Evolutionary conservation across 2,329 filamentous ascomycete species (phyloP), one percentile per base, ranked within the genome.

Genomic region (Hawksworthiomyces lignivorus): DNA sequence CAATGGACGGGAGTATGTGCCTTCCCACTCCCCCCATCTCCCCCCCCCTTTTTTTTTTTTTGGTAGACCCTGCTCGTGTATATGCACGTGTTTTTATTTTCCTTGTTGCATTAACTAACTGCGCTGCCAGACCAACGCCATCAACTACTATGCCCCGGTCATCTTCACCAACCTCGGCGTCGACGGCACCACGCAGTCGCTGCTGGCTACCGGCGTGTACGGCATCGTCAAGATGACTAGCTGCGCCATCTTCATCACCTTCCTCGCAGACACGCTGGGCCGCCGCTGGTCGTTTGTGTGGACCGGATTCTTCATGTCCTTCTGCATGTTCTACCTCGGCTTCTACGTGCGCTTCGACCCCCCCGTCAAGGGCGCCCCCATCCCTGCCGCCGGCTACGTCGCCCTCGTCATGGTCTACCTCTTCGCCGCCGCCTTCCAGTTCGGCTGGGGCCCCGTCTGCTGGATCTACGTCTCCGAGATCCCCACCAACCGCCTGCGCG

Each of bases 401-500:
- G 63, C 69, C 20, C 57, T 78, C 5, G 75, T 80, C 11, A 75
- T 73, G 56, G 73, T 82, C 28, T 82, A 79, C 58, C 63, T 82
- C 18, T 81, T 81, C 49, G 77, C 77, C 0, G 69, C 68, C 2
- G 73, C 73, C 54, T 82, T 80, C 63, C 72, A 77, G 47, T 71
- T 72, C 48, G 70, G 70, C n/a, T 80, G 77, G 76, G 77, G 77
- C 0, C 74, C 75, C 2, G 75, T 77, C 7, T 77, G 73, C 63
- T 76, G 76, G 76, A 79, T 78, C 50, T 51, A 48, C 50, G 70
- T 78, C 9, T 73, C 71, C 1, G 78, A 82, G 54, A 82, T 82
- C 42, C 75, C 77, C 1, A 73, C 73, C 1, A 73, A 73, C 5
- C 63, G 77, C 12, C 64, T 82, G 3, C 60, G 78, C 29, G 71